Conservation (phyloP, 345 rosid genomes). For the Aquilaria yunnanensis region DNA sequence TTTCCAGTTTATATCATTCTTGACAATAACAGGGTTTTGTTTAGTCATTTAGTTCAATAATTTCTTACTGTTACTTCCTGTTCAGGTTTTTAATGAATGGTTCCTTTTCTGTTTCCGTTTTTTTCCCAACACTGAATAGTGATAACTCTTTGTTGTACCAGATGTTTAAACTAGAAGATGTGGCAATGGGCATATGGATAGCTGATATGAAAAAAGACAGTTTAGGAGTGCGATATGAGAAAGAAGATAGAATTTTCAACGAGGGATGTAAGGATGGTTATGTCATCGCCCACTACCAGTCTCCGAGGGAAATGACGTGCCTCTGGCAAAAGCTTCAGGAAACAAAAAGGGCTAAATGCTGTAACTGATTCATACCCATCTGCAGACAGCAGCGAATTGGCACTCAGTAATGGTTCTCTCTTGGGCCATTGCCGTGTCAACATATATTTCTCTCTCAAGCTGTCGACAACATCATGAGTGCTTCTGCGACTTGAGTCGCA, state of each 20-base stretch:
- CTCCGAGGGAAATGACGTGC: conserved; percentile 84
- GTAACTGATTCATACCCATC: conserved; percentile 40
- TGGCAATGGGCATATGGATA: conserved; percentile 98
- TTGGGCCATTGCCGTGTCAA: too few relatives aligned
- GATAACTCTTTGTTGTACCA: conserved; percentile 17
- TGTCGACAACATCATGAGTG: too few relatives aligned
- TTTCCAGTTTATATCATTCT: not conserved
- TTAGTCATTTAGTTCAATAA: not conserved
- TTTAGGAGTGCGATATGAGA: conserved; percentile 52
- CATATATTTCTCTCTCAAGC: too few relatives aligned
- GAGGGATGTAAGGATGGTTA: conserved; percentile 86
- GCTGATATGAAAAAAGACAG: conserved; percentile 63
- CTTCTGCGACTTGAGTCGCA: too few relatives aligned
- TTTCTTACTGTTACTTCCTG: not conserved
- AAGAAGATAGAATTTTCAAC: conserved; percentile 59
- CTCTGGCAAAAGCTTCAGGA: conserved; percentile 91
- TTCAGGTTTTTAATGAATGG: not conserved
- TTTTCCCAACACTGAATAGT: not conserved
- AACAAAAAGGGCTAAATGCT: conserved; percentile 62
- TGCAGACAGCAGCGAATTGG: too few relatives aligned
- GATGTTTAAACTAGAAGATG: conserved; percentile 99
- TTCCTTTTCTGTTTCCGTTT: not conserved
- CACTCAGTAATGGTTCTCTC: too few relatives aligned
- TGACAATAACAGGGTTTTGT: not conserved
- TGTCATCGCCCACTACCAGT: conserved; percentile 92